A percentile compares a stretch with the other conserved stretches of the same genome.
phyloP scores from a whole-genome alignment of 345 rosid genomes.

The Eutrema yunnanense region DNA sequence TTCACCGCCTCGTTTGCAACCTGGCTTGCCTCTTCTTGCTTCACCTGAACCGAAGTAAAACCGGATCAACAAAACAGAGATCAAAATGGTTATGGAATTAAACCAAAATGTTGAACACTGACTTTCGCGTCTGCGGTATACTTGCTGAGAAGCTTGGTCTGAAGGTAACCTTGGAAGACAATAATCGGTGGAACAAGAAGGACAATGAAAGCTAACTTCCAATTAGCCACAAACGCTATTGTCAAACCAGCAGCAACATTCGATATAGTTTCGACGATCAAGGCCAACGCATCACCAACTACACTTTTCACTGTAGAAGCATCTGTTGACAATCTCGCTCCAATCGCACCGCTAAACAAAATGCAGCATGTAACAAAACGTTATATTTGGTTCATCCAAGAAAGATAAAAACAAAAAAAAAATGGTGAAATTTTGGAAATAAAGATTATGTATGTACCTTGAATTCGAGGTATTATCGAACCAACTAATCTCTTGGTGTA shows the following conservation, averaged over 20 bases:
- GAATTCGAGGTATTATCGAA: background rate
- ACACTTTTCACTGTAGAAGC: slow-evolving; percentile 43
- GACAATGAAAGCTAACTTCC: slow-evolving; percentile 44
- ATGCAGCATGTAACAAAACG: background rate
- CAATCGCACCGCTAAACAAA: slow-evolving; percentile 38
- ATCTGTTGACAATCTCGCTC: slow-evolving; percentile 50
- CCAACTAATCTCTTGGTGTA: slow-evolving; percentile 42
- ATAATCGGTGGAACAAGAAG: slow-evolving; percentile 36
- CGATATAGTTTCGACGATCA: slow-evolving; percentile 39
- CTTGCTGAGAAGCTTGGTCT: slow-evolving; percentile 39
- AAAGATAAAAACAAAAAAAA: too few relatives aligned
- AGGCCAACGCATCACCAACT: slow-evolving; percentile 51
- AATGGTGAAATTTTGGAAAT: background rate
- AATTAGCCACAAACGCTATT: slow-evolving; percentile 48
- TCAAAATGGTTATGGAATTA: background rate
- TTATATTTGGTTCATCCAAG: background rate
- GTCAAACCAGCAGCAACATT: slow-evolving; percentile 34
- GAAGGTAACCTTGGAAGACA: slow-evolving; percentile 30
- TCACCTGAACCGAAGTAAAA: slow-evolving; percentile 7
- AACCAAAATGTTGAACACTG: background rate
- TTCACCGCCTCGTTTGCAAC: slow-evolving; percentile 39
- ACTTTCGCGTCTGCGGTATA: slow-evolving; percentile 40
- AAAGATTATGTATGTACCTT: background rate
- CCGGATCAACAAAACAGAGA: background rate
- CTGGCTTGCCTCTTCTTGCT: slow-evolving; percentile 41